Evolutionary conservation across 1,284 basidiomycete genomes (phyloP).

Genomic region (Ganoderma resinaceum): DNA sequence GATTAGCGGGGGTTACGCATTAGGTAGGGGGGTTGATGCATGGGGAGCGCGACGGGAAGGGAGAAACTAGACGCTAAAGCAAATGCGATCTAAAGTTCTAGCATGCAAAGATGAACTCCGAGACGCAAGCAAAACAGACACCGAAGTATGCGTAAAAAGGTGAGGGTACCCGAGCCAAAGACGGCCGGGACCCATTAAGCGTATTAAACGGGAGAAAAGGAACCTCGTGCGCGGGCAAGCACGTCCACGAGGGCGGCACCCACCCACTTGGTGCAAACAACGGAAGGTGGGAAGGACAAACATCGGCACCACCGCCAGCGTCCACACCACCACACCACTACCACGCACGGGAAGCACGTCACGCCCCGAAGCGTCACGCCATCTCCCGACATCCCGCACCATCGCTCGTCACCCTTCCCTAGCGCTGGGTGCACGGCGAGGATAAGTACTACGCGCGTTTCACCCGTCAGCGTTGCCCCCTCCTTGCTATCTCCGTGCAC

Average conservation of each 20-base stretch:
- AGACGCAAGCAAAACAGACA: background rate
- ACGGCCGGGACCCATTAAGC: background rate
- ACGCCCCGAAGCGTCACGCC: slow-evolving; percentile 21
- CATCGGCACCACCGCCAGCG: background rate
- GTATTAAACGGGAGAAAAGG: background rate
- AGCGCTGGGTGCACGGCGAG: slow-evolving; percentile 3
- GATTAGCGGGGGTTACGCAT: slow-evolving; percentile 12
- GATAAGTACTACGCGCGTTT: slow-evolving; percentile 13
- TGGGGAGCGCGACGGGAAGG: background rate
- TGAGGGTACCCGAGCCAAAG: background rate
- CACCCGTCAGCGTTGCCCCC: background rate
- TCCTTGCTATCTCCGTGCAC: background rate
- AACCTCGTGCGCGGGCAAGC: background rate
- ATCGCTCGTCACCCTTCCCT: slow-evolving; percentile 23
- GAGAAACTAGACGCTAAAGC: slow-evolving; percentile 10
- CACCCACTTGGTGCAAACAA: background rate
- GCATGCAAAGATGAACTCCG: background rate
- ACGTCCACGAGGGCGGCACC: background rate
- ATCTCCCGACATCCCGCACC: slow-evolving; percentile 28
- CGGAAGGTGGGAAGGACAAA: slow-evolving; percentile 3
- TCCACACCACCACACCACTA: slow-evolving; percentile 8
- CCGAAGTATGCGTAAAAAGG: background rate
- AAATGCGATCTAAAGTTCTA: slow-evolving; percentile 28
- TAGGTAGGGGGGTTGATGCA: slow-evolving; percentile 1
- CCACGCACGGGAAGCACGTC: slow-evolving; percentile 10